Percentiles rank a stretch among this genome's conserved stretches.
Evolutionary conservation across 306 rosid species (phyloP).

Genomic region (Dalbergia cultrata): DNA sequence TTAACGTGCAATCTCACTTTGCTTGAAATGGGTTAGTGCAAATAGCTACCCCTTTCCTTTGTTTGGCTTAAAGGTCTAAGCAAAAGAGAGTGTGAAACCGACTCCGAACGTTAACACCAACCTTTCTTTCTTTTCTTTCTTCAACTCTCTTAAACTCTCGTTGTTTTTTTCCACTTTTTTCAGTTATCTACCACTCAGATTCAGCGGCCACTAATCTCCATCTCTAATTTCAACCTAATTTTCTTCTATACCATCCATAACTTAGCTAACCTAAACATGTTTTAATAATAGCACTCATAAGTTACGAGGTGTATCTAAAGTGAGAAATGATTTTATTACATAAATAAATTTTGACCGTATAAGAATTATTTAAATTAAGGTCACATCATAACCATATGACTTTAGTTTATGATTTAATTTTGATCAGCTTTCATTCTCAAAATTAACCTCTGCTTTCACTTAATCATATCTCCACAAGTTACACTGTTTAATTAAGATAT

Average conservation of each 20-base stretch:
- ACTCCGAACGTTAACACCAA: conserved; percentile 56
- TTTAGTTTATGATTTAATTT: too few species aligned
- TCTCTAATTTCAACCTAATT: conserved; percentile 52
- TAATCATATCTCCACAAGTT: not conserved
- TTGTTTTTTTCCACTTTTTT: conserved; percentile 27
- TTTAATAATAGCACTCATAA: not conserved
- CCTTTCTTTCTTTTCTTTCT: conserved; percentile 40
- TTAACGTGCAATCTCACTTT: conserved; percentile 63
- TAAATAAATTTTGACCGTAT: too few species aligned
- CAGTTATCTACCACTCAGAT: conserved; percentile 42
- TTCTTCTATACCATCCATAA: conserved; percentile 21
- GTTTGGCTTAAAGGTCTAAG: conserved; percentile 49
- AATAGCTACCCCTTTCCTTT: conserved; percentile 44
- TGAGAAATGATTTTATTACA: too few species aligned
- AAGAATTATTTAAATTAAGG: too few species aligned
- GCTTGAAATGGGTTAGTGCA: conserved; percentile 48
- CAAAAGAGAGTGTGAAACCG: conserved; percentile 55
- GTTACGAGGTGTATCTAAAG: too few species aligned
- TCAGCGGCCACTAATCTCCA: conserved; percentile 37
- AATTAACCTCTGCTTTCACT: too few species aligned
- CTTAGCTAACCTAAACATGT: conserved; percentile 4
- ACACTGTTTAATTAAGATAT: conserved; percentile 2
- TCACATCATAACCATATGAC: too few species aligned
- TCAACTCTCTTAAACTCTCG: conserved; percentile 39
- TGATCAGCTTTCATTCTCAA: too few species aligned